A percentile compares a stretch with the other conserved stretches of the same genome.
These are phyloP conservation scores for Phalaenopsis hybrid DNA, from an alignment of 116 monocot species.

Conservation along the genomic window DNA sequence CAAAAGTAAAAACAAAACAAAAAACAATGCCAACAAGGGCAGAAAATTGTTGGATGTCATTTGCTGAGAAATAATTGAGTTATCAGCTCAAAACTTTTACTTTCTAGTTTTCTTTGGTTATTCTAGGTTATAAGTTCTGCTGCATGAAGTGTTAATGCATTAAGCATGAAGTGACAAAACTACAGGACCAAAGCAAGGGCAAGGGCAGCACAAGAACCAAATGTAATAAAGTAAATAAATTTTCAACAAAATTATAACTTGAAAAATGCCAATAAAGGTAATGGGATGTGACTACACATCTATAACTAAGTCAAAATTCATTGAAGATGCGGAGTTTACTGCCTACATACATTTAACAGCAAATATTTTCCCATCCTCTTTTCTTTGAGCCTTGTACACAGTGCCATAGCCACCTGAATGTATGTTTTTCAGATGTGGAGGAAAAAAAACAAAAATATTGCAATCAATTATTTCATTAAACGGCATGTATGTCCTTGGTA, in stretches of 20 bases:
- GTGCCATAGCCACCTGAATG: constrained; percentile 88
- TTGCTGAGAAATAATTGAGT: background rate
- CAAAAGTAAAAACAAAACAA: too few species aligned
- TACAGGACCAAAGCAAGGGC: background rate
- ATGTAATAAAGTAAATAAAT: background rate
- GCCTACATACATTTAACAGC: constrained; percentile 76
- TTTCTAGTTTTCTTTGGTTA: background rate
- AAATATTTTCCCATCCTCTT: constrained; percentile 78
- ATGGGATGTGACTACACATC: background rate
- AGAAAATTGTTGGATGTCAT: background rate
- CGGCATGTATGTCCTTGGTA: background rate
- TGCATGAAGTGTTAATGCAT: background rate
- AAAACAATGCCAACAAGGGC: too few species aligned
- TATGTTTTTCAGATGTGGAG: background rate
- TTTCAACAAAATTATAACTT: background rate
- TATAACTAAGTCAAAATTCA: background rate
- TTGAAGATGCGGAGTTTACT: background rate
- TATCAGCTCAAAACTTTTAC: background rate
- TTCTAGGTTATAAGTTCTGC: background rate
- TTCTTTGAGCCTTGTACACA: constrained; percentile 79
- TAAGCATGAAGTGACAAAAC: background rate
- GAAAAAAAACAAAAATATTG: background rate
- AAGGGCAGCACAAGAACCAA: background rate
- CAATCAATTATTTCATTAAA: background rate
- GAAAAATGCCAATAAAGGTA: background rate